phyloP scores from a whole-genome alignment of 805 yeast genomes.

The Metschnikowia bowlesiae region DNA sequence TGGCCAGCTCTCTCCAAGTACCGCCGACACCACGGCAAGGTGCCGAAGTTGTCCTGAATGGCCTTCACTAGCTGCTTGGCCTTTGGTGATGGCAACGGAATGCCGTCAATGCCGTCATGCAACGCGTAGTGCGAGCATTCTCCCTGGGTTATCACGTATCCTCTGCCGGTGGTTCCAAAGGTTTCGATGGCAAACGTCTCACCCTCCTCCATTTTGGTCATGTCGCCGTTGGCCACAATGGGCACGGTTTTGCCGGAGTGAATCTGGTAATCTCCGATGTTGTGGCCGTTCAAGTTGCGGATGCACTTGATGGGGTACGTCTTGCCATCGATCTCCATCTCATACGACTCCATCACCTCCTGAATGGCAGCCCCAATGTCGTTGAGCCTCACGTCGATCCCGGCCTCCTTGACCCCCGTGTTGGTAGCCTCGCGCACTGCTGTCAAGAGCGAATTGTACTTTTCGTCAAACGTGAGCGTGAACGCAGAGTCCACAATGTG shows the following conservation, averaged over 20 bases:
- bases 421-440: slow-evolving; percentile 94
- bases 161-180: slow-evolving; percentile 94
- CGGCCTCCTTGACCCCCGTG: slow-evolving; percentile 89
- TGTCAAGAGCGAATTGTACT: slow-evolving; percentile 70
- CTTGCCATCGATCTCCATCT: slow-evolving; percentile 85
- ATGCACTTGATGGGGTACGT: slow-evolving; percentile 82
- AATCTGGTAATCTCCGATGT: slow-evolving; percentile 74
- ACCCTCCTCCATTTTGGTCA: slow-evolving; percentile 98
- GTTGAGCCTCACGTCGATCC: slow-evolving; percentile 90
- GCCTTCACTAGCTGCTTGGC: slow-evolving; percentile 66
- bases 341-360: slow-evolving; percentile 96
- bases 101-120: slow-evolving; percentile 40
- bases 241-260: slow-evolving; percentile 98
- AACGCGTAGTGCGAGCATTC: slow-evolving; percentile 93
- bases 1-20: slow-evolving; percentile 89
- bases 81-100: slow-evolving; percentile 50
- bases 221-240: slow-evolving; percentile 87
- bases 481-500: slow-evolving; percentile 92
- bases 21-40: slow-evolving; percentile 94
- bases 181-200: slow-evolving; percentile 98
- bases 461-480: slow-evolving; percentile 81
- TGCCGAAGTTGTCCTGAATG: slow-evolving; percentile 82
- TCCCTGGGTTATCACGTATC: slow-evolving; percentile 79
- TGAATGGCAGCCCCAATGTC: slow-evolving; percentile 96
- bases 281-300: slow-evolving; percentile 92